These are phyloP conservation scores for Handroanthus guayacan DNA, from an alignment of 257 asterid species.

Conservation along the genomic window DNA sequence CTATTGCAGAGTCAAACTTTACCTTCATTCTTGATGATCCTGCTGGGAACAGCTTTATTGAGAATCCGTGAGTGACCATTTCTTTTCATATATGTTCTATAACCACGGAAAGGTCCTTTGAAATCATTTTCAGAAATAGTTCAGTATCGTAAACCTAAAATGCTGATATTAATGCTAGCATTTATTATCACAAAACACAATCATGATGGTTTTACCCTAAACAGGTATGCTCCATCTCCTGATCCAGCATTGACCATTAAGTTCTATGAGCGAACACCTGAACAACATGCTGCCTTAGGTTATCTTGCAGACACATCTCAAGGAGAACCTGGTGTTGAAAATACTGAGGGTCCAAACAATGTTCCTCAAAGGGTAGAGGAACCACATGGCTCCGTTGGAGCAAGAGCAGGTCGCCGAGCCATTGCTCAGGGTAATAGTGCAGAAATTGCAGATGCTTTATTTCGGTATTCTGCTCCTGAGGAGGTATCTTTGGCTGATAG, in stretches of 20 bases:
- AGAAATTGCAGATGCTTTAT: constrained; percentile 82
- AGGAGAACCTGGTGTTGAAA: constrained; percentile 50
- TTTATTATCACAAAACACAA: not conserved
- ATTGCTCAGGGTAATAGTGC: constrained; percentile 91
- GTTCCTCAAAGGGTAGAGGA: constrained; percentile 50
- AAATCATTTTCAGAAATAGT: not conserved
- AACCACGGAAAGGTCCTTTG: not conserved
- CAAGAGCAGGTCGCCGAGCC: constrained; percentile 81
- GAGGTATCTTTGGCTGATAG: constrained; percentile 58
- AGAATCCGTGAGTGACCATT: constrained; percentile 82
- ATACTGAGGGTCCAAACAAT: constrained; percentile 39
- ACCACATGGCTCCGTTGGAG: constrained; percentile 96
- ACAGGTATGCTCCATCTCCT: constrained; percentile 87
- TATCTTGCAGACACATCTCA: constrained; percentile 67
- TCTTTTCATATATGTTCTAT: not conserved
- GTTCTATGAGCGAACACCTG: constrained; percentile 88
- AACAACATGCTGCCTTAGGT: constrained; percentile 82
- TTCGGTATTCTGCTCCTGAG: constrained; percentile 93
- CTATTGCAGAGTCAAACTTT: constrained; percentile 68
- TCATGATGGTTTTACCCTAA: constrained; percentile 20
- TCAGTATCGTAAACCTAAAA: not conserved
- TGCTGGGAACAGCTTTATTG: constrained; percentile 97
- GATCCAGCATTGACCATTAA: constrained; percentile 82
- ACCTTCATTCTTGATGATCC: constrained; percentile 92
- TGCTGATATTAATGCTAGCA: not conserved